Evolutionary conservation across 164 flowering plant genomes (phyloP), one percentile per base, ranked within the genome.

Genomic region (Magnolia sinica): DNA sequence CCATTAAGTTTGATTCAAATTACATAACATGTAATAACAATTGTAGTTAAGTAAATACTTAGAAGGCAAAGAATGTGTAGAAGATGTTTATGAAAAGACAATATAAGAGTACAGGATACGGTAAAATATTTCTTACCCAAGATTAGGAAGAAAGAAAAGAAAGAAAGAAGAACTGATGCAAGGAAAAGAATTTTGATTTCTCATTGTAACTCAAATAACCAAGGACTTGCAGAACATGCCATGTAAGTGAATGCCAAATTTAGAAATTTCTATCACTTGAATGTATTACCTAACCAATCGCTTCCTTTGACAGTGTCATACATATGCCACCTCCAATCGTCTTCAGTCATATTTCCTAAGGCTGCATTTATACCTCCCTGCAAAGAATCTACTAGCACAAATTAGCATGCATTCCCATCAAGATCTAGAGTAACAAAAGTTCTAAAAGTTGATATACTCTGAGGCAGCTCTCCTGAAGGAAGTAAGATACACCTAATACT

Each of bases 291-390:
- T 68, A 78, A 50, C 99, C 99, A 96, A 77, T 96, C 99, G 84
- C 98, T 96, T 83, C 98, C 97, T 82, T 96, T 96, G 64, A 96
- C 98, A 13, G 99, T 96, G 78, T 96, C 99, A 84, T 96, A 96
- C 97, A 94, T 94, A 84, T 96, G 99, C 97, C 99, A 96, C 79
- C 99, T 88, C 99, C 99, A 96, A 76, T 96, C 99, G 85, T 94
- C 99, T 83, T 92, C 99, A 29, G 92, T 78, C 98, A 96, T 96
- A 79, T 96, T 96, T 59, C 97, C 99, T 73, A 96, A 78, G 74
- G 99, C 98, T 83, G 98, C 99, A 91, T 94, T 96, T 77, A 96
- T 92, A 65, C 99, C 99, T 81, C 98, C 99, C 99, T 96, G 84
- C 75, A 85, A 22, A n/a, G n/a, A 55, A 74, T 61, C 7, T 61